Percentiles rank a stretch among this genome's conserved stretches.
phyloP scores from a whole-genome alignment of 768 basidiomycete species.

The Trametopsis cervina region DNA sequence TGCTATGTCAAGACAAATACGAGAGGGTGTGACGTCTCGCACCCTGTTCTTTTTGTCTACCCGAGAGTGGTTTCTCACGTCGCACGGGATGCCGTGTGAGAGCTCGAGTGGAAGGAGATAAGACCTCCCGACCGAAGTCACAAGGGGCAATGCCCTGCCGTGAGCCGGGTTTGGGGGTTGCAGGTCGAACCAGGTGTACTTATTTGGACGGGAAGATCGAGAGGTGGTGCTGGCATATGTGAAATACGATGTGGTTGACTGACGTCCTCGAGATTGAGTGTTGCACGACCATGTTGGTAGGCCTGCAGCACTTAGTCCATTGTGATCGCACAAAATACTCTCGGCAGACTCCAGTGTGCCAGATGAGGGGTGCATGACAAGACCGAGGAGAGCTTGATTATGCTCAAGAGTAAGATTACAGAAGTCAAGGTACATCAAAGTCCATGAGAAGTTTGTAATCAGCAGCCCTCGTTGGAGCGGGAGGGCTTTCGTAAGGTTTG shows the following conservation, averaged over 20 bases:
- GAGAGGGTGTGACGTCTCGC: background rate
- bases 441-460: conserved; percentile 64
- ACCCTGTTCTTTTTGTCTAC: background rate
- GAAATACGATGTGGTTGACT: too few species aligned
- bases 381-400: too few species aligned
- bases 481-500: conserved; percentile 73
- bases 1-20: background rate
- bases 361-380: too few species aligned
- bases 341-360: too few species aligned
- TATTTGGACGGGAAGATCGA: too few species aligned
- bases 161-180: background rate
- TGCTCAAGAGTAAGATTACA: too few species aligned
- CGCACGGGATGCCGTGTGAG: background rate
- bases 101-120: background rate
- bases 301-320: too few species aligned
- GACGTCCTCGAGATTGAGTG: too few species aligned
- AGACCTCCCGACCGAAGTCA: background rate
- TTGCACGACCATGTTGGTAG: too few species aligned
- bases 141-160: background rate
- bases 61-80: background rate
- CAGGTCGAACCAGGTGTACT: too few species aligned
- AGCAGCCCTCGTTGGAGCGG: conserved; percentile 68
- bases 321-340: too few species aligned
- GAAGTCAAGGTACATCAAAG: conserved; percentile 34
- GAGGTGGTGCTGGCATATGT: too few species aligned